These are phyloP conservation scores for Nakazawaea wyomingensis DNA, from an alignment of 805 yeast genomes.

Conservation along the genomic window DNA sequence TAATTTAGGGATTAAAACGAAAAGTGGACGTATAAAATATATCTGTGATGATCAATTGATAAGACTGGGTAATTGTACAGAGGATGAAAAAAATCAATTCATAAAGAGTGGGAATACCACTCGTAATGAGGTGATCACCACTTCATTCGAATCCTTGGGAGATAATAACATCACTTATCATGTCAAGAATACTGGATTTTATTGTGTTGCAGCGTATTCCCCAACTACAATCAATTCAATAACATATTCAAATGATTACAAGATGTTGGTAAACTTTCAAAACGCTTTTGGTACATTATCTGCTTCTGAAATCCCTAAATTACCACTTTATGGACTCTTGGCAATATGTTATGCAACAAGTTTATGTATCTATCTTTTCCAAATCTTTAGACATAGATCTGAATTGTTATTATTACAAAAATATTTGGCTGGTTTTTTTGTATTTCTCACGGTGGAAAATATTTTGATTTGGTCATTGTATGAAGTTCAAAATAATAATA, in stretches of 20 bases:
- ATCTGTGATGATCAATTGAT: constrained; percentile 74
- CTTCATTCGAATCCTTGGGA: constrained; percentile 52
- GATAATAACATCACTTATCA: constrained; percentile 56
- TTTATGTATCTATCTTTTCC: constrained; percentile 77
- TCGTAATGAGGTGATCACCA: constrained; percentile 52
- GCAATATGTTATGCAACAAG: constrained; percentile 81
- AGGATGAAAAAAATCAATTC: constrained; percentile 54
- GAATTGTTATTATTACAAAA: constrained; percentile 88
- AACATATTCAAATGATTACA: constrained; percentile 34
- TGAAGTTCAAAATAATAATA: constrained; percentile 64
- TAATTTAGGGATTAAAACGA: constrained; percentile 51
- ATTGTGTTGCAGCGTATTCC: constrained; percentile 76
- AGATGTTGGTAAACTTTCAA: constrained; percentile 74
- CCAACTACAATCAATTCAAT: constrained; percentile 28
- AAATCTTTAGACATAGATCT: constrained; percentile 77
- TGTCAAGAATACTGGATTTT: constrained; percentile 78
- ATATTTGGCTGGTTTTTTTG: constrained; percentile 81
- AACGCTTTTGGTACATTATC: constrained; percentile 88
- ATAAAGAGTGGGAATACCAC: constrained; percentile 41
- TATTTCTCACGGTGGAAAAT: constrained; percentile 78
- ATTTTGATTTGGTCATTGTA: constrained; percentile 88
- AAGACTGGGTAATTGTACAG: constrained; percentile 47
- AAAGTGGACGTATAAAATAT: constrained; percentile 46
- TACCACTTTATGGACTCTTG: constrained; percentile 82
- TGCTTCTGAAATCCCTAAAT: constrained; percentile 86